Evolutionary conservation across 2,329 filamentous ascomycete genomes (phyloP), one percentile per base, ranked within the genome.

Genomic region (Sarocladium oryzae): DNA sequence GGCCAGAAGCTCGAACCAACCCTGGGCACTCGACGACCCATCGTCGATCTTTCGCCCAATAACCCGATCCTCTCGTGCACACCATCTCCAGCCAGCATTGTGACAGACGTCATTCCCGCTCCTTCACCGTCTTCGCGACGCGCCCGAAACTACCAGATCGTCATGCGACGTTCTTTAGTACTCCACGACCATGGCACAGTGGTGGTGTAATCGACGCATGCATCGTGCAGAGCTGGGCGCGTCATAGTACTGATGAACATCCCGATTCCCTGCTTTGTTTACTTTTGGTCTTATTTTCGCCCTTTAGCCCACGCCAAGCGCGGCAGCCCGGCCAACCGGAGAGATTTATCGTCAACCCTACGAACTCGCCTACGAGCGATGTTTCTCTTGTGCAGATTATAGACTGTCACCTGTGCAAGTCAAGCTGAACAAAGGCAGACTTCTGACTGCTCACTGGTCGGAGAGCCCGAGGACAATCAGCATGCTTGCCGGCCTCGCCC

Each of bases 41-140:
- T 61, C 53, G 51, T 60, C 61, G 60, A 63, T 63, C 61, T 50
- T 50, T 51, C 54, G 53, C 56, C 53, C 54, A 60, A 60, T 54
- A 48, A 53, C 48, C 57, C 59, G 60, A 62, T 62, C 56, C 49
- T 53, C 50, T 52, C 51, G 51, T 36, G 50, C 37, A 52, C 53
- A 55, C 53, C 55, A 53, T 54, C 53, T 53, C 50, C 49, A 52
- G 52, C 49, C 56, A 18, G 43, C 43, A 48, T 48, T 33, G n/a
- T 16, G 33, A 48, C 21, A 48, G 54, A 62, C 60, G 60, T 61
- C 60, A 62, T 60, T 55, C 9, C 28, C 43, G 20, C 43, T 26
- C n/a, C 28, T 48, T 5, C 9, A 48, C 26, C 24, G 18, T 26
- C 40, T 45, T 48, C 33, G 43, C 43, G 33, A 48, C 43, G 26